phyloP scores from a whole-genome alignment of 2,329 filamentous ascomycete species.

The Colletotrichum chrysophilum region DNA sequence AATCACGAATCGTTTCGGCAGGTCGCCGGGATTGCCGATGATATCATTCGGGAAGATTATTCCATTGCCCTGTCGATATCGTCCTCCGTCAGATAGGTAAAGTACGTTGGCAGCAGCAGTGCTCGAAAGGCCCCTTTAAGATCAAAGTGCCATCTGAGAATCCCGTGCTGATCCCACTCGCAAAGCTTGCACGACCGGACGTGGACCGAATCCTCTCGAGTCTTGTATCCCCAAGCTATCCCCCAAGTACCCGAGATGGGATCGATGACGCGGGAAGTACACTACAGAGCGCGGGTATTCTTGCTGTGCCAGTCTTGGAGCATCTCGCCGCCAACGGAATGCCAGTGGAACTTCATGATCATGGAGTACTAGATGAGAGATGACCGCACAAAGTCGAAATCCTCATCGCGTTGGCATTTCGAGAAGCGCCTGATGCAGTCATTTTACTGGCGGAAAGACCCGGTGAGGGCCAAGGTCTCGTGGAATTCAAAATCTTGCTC shows the following conservation, averaged over 20 bases:
- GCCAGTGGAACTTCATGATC: background rate
- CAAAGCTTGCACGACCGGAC: background rate
- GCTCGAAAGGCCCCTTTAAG: background rate
- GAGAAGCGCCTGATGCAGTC: background rate
- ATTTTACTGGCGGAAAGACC: background rate
- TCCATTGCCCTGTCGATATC: background rate
- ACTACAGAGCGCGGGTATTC: background rate
- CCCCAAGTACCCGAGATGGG: background rate
- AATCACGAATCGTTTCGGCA: background rate
- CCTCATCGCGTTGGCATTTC: background rate
- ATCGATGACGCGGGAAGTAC: background rate
- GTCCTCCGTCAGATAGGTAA: background rate
- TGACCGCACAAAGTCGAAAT: background rate
- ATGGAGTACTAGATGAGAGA: background rate
- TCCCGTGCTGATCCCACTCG: background rate
- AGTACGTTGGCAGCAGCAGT: background rate
- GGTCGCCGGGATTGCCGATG: background rate
- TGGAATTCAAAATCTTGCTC: background rate
- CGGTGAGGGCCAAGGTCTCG: background rate
- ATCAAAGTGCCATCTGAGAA: background rate
- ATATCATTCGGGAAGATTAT: background rate
- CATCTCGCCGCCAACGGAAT: background rate
- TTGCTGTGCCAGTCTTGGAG: background rate
- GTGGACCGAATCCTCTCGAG: background rate
- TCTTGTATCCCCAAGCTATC: background rate